phyloP scores from a whole-genome alignment of 2,329 filamentous ascomycete genomes.

The Fusarium oxysporum region DNA sequence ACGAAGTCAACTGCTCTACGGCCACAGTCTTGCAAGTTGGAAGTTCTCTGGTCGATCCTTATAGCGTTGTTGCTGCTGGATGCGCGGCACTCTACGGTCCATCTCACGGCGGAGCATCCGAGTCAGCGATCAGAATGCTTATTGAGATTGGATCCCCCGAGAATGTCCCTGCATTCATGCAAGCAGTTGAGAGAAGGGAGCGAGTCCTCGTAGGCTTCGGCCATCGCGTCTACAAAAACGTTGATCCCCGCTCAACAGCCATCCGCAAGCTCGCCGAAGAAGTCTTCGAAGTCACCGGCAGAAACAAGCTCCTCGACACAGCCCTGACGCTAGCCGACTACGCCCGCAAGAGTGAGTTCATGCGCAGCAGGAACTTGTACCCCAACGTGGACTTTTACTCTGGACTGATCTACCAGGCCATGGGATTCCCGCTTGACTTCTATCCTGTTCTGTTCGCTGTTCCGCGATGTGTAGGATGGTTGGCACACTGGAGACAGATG shows the following conservation, averaged over 20 bases:
- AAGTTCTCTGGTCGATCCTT: conserved; percentile 67
- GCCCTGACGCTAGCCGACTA: conserved; percentile 59
- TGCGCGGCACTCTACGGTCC: conserved; percentile 67
- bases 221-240: conserved; percentile 66
- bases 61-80: conserved; percentile 63
- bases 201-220: conserved; percentile 66
- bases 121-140: conserved; percentile 66
- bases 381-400: conserved; percentile 66
- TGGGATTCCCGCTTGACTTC: conserved; percentile 65
- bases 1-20: conserved; percentile 69
- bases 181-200: conserved; percentile 62
- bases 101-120: conserved; percentile 69
- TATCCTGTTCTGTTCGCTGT: conserved; percentile 65
- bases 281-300: conserved; percentile 62
- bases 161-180: conserved; percentile 63
- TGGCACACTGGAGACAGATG: conserved; percentile 64
- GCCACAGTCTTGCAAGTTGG: conserved; percentile 68
- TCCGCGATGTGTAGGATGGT: conserved; percentile 62
- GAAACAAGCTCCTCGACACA: conserved; percentile 64
- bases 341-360: conserved; percentile 59
- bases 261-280: conserved; percentile 62
- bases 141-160: conserved; percentile 63
- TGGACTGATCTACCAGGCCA: conserved; percentile 63
- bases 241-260: conserved; percentile 63
- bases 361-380: conserved; percentile 61